These are phyloP conservation scores for Dendrocalamus sinicus DNA, from an alignment of 176 grass and related monocot genomes.

Conservation along the genomic window DNA sequence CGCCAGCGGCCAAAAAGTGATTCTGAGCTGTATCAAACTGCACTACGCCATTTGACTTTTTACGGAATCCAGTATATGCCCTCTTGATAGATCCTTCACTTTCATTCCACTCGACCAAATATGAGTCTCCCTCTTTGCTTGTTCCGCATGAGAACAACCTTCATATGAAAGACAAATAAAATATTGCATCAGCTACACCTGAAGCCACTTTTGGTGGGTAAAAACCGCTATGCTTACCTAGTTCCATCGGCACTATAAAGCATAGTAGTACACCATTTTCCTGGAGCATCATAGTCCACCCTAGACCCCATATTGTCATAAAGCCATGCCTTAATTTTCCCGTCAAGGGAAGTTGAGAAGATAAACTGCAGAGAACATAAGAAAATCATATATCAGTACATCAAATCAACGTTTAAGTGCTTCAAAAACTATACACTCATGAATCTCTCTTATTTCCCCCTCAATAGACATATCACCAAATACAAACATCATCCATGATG, in stretches of 20 bases:
- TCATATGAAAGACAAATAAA: conserved; percentile 42
- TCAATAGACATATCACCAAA: conserved; percentile 2
- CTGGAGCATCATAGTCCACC: conserved; percentile 94
- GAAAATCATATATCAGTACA: conserved; percentile 24
- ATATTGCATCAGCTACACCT: conserved; percentile 31
- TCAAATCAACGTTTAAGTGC: neutral
- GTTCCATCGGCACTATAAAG: conserved; percentile 93
- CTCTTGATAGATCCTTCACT: conserved; percentile 98
- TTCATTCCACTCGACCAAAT: conserved; percentile 99
- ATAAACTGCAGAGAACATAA: conserved; percentile 72
- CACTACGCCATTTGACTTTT: conserved; percentile 71
- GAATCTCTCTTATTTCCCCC: neutral
- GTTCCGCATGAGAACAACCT: conserved; percentile 99
- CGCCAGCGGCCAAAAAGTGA: conserved; percentile 94
- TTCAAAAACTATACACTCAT: conserved; percentile 11
- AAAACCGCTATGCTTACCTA: conserved; percentile 61
- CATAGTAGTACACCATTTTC: conserved; percentile 96
- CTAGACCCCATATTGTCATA: conserved; percentile 94
- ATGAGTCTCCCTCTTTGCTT: conserved; percentile 89
- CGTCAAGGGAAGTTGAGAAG: conserved; percentile 92
- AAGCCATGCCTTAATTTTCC: conserved; percentile 99
- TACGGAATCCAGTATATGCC: conserved; percentile 83
- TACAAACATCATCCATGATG: conserved; percentile 2
- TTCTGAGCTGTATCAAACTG: conserved; percentile 98
- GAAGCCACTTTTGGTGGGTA: conserved; percentile 14